Evolutionary conservation across 148 eudicot species (phyloP), one percentile per base, ranked within the genome.

Genomic region (Fagopyrum esculentum): DNA sequence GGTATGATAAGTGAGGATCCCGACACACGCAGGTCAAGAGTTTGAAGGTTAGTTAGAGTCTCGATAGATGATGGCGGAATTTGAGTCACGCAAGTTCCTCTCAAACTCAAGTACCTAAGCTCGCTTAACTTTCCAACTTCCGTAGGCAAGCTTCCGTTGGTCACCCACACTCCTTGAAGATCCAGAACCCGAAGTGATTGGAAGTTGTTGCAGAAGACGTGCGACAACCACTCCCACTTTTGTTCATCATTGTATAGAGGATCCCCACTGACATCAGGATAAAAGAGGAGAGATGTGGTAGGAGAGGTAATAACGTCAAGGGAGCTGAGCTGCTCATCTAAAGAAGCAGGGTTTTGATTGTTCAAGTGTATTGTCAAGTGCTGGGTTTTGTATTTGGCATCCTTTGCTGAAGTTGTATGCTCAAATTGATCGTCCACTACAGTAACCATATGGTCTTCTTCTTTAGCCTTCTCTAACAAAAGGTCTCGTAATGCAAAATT

Each of bases 61-160:
- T 63, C 2, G 29, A 63, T 63, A 35, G 45, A 63, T 11, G 45
- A 0, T 10, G 69, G 45, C 11, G 35, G 69, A 35, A 35, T 35
- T 11, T 63, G 7, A 35, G 16, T 63, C 45, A 63, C 45, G 45
- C 69, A 63, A 30, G 69, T 63, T 63, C 69, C 69, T 35, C 45
- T 63, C 69, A 63, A 63, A 35, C 69, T 63, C n/a, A 63, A 63
- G 45, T 30, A 63, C 8, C 45, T 63, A 15, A 63, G 29, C 7
- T 30, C 6, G 12, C 17, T 12, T 6, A 63, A 63, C 2, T 63
- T 12, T 35, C 69, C 69, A 19, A 63, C 45, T 30, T 63, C 45
- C n/a, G 4, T 11, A n/a, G 69, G 69, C 69, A 63, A 63, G 4
- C 45, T 63, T 63, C 69, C 69, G 10, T 35, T 63, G 16, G 69